These are phyloP conservation scores for Populus pruinosa DNA, from an alignment of 345 rosid genomes.

Conservation along the genomic window DNA sequence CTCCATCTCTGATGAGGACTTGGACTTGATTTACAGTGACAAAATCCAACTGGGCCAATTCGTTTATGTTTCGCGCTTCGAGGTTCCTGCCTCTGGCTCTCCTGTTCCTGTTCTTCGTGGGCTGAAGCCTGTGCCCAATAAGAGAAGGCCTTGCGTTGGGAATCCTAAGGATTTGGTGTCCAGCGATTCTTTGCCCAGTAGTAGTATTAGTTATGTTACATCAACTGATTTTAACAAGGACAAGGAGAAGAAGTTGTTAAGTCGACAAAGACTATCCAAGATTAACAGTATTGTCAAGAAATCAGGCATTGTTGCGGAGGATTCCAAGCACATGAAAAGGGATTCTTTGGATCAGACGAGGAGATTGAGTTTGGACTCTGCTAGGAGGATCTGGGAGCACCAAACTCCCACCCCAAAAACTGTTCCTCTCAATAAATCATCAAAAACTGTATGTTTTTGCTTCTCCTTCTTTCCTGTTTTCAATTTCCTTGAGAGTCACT, in stretches of 20 bases:
- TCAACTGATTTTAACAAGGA: not conserved
- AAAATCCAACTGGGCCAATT: constrained; percentile 51
- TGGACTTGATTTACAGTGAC: constrained; percentile 45
- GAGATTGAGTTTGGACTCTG: constrained; percentile 48
- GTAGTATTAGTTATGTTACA: not conserved
- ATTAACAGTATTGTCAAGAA: not conserved
- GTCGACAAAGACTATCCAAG: not conserved
- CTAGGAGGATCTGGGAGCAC: constrained; percentile 45
- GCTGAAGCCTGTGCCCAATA: constrained; percentile 36
- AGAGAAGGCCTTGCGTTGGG: constrained; percentile 41
- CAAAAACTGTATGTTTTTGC: not conserved
- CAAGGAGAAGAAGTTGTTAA: not conserved
- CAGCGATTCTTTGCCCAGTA: constrained; percentile 27
- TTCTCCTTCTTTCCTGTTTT: not conserved
- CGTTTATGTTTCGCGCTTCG: constrained; percentile 39
- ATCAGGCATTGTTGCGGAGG: not conserved
- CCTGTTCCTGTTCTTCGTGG: constrained; percentile 51
- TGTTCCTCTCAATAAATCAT: not conserved
- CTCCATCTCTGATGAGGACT: constrained; percentile 33
- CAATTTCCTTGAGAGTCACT: not conserved
- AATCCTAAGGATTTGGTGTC: constrained; percentile 45
- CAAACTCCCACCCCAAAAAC: constrained; percentile 25
- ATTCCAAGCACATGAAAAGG: not conserved
- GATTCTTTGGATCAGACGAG: constrained; percentile 22
- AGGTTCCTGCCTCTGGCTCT: constrained; percentile 24